Percentiles rank a stretch among this genome's conserved stretches.
phyloP scores from a whole-genome alignment of 2,329 filamentous ascomycete genomes.

The Seiridium cupressi region DNA sequence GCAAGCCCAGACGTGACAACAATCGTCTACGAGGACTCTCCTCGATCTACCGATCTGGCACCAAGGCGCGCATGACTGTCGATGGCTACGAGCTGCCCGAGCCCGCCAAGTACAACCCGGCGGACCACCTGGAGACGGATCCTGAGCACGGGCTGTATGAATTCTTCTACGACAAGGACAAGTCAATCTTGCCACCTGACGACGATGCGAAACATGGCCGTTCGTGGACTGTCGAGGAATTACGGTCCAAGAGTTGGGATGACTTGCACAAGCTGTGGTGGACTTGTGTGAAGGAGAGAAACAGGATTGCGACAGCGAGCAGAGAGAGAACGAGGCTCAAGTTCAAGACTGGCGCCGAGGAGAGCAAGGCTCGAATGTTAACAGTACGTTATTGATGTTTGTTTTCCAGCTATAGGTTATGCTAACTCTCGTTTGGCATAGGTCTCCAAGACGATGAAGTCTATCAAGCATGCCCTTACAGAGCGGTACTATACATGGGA shows the following conservation, averaged over 20 bases:
- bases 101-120: conserved; percentile 63
- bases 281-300: conserved; percentile 88
- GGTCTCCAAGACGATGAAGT: conserved; percentile 75
- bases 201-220: conserved; percentile 74
- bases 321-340: conserved; percentile 66
- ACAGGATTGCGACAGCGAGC: conserved; percentile 78
- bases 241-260: conserved; percentile 88
- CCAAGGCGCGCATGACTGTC: conserved; percentile 71
- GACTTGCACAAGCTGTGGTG: conserved; percentile 93
- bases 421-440: conserved; percentile 31
- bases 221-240: conserved; percentile 80
- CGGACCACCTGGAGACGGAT: conserved; percentile 54
- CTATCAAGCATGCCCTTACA: conserved; percentile 81
- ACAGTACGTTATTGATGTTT: conserved; percentile 52
- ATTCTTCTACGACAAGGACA: conserved; percentile 76
- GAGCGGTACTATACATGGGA: conserved; percentile 89
- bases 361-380: conserved; percentile 61
- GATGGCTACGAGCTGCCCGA: conserved; percentile 70
- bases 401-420: not conserved
- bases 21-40: conserved; percentile 82
- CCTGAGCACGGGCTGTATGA: conserved; percentile 85
- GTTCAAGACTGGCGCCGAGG: conserved; percentile 71
- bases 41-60: conserved; percentile 73
- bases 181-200: conserved; percentile 68
- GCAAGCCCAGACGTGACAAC: conserved; percentile 59